Percentiles rank a stretch among this genome's conserved stretches.
Evolutionary conservation across 495 filamentous ascomycete species (phyloP).

Genomic region (Neurospora sp.): DNA sequence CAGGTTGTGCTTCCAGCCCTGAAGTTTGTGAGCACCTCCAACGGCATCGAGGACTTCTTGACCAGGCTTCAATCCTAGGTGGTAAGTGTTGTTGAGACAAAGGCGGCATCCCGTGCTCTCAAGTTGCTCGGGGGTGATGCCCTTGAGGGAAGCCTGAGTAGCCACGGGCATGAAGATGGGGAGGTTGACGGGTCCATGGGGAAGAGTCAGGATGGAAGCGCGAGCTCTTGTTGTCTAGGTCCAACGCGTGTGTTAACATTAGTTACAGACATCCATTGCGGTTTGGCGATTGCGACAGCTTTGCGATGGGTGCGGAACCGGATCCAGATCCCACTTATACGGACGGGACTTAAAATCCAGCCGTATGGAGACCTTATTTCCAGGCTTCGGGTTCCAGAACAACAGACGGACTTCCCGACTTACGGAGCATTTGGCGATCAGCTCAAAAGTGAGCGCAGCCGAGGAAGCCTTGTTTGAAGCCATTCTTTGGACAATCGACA

Average conservation of each 20-base stretch:
- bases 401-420: conserved; percentile 16
- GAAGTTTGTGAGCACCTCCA: conserved; percentile 86
- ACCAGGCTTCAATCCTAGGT: conserved; percentile 88
- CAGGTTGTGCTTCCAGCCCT: conserved; percentile 92
- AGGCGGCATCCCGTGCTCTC: conserved; percentile 80
- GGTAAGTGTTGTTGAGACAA: conserved; percentile 96
- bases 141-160: conserved; percentile 94
- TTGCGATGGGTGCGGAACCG: not conserved
- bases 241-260: not conserved
- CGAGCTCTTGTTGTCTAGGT: conserved; percentile 88
- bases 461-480: conserved; percentile 33
- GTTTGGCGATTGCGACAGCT: not conserved
- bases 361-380: not conserved
- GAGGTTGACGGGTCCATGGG: conserved; percentile 81
- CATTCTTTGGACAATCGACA: conserved; percentile 33
- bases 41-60: conserved; percentile 77
- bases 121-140: conserved; percentile 84
- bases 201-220: conserved; percentile 79
- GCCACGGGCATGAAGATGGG: conserved; percentile 98
- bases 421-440: conserved; percentile 76
- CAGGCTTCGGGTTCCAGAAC: not conserved
- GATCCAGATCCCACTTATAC: not conserved
- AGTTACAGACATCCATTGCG: not conserved
- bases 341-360: not conserved
- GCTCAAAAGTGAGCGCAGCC: conserved; percentile 67